Evolutionary conservation across 2,329 filamentous ascomycete species (phyloP), one percentile per base, ranked within the genome.

Genomic region (Diplocarpon rosae): DNA sequence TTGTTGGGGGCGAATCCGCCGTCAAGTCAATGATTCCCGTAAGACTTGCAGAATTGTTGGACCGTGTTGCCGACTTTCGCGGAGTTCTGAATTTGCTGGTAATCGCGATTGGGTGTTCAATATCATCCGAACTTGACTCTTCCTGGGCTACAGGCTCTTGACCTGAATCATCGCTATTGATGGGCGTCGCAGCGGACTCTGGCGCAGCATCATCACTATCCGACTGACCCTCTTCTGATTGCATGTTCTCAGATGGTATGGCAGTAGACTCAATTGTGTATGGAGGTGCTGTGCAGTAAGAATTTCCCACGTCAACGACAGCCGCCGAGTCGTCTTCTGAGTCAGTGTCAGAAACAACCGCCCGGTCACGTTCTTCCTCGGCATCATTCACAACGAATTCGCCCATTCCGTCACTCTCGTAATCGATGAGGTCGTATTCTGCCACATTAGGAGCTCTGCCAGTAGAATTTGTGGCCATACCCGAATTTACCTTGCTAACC

Each of bases 301-400:
- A 24, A 24, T 24, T 24, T 24, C 7, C 20, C 20, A 24, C 20
- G 20, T 24, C 20, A 7, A 4, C 7, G 7, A 24, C 3, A 24
- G 20, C 20, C 20, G 20, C 20, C 20, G 20, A 24, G 7, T 24
- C 20, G 20, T 24, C 20, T 24, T 24, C 20, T 4, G 20, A 24
- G 7, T 4, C 20, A 7, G 20, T 24, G 7, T 24, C 20, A 24
- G 20, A 24, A 24, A 3, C 20, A 3, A 24, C 3, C 20, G 20
- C 20, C 20, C 20, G 20, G 7, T 24, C 20, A 24, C 3, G 20
- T 24, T 24, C 20, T 24, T 24, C 20, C 20, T 24, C 20, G 20
- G 20, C 20, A 24, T 24, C 50, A 24, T n/a, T 37, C 33, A 52
- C 55, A 13, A 49, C 48, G 20, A 52, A 35, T 4, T 17, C 37